phyloP scores from a whole-genome alignment of 495 filamentous ascomycete genomes.

The Paragyromitra xinjiangensis region DNA sequence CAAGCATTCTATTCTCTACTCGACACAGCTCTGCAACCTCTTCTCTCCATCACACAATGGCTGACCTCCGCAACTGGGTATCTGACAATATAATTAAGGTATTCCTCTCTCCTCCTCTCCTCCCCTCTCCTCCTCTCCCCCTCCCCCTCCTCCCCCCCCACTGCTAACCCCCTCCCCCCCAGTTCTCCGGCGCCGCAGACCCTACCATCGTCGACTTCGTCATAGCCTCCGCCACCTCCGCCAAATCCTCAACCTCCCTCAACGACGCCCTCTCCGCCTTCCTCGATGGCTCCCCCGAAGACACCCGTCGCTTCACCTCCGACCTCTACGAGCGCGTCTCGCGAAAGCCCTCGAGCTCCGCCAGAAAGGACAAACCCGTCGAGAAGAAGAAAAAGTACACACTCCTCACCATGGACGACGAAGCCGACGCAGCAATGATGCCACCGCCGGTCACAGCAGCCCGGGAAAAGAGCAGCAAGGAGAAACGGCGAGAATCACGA shows the following conservation, averaged over 20 bases:
- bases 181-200: constrained; percentile 69
- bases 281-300: constrained; percentile 64
- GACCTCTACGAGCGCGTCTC: constrained; percentile 65
- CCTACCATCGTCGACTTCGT: constrained; percentile 71
- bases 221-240: constrained; percentile 67
- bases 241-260: constrained; percentile 65
- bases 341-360: constrained; percentile 47
- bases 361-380: constrained; percentile 49
- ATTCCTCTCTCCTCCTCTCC: not conserved
- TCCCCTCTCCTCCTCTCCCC: not conserved
- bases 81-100: constrained; percentile 59
- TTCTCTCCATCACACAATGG: constrained; percentile 37
- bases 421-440: constrained; percentile 59
- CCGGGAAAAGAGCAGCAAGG: constrained; percentile 65
- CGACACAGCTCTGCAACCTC: not conserved
- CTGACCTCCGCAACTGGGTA: constrained; percentile 58
- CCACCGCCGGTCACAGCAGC: constrained; percentile 65
- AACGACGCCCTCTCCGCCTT: constrained; percentile 66
- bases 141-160: not conserved
- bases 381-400: constrained; percentile 74
- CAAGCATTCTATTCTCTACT: not conserved
- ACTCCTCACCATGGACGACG: constrained; percentile 84
- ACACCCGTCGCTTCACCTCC: constrained; percentile 64
- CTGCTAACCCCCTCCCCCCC: not conserved
- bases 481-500: constrained; percentile 60